Conservation (phyloP, 768 basidiomycete species). For the Collybia sp. region DNA sequence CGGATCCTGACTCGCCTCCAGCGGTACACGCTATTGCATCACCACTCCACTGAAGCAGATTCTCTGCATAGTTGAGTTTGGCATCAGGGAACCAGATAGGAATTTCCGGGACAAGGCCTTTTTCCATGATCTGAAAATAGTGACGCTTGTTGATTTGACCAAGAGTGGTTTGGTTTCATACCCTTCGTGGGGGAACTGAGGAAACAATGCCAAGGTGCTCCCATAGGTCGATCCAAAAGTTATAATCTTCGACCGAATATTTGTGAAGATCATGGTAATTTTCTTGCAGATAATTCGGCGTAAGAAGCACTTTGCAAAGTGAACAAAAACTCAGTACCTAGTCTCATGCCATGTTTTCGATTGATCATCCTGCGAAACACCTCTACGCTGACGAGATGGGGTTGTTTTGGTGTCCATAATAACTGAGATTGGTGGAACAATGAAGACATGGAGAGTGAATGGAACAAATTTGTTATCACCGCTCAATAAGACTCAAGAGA, state of each 20-base stretch:
- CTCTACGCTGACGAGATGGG: slow-evolving; percentile 42
- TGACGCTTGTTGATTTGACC: not conserved
- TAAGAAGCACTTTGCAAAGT: not conserved
- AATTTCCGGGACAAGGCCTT: slow-evolving; percentile 48
- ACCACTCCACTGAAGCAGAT: slow-evolving; percentile 54
- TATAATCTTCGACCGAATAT: slow-evolving; percentile 62
- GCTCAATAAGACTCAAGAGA: too few relatives aligned
- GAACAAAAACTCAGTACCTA: slow-evolving; percentile 33
- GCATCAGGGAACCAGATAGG: slow-evolving; percentile 67
- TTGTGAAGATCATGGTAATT: slow-evolving; percentile 63
- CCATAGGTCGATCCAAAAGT: slow-evolving; percentile 73
- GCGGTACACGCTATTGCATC: slow-evolving; percentile 60
- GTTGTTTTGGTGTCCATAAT: slow-evolving; percentile 48
- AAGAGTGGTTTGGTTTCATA: slow-evolving; percentile 6
- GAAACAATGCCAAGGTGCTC: slow-evolving; percentile 56
- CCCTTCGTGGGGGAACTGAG: slow-evolving; percentile 40
- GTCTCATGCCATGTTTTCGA: slow-evolving; percentile 52
- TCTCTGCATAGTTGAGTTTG: slow-evolving; percentile 71
- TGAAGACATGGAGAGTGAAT: not conserved
- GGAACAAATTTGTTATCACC: too few relatives aligned
- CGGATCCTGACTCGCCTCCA: slow-evolving; percentile 46
- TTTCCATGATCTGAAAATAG: slow-evolving; percentile 31
- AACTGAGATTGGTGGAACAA: slow-evolving; percentile 26
- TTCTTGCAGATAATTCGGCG: slow-evolving; percentile 31
- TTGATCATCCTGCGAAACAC: slow-evolving; percentile 55